phyloP scores from a whole-genome alignment of 192 early-diverging fungal species.

The Phlyctochytrium planicorne region DNA sequence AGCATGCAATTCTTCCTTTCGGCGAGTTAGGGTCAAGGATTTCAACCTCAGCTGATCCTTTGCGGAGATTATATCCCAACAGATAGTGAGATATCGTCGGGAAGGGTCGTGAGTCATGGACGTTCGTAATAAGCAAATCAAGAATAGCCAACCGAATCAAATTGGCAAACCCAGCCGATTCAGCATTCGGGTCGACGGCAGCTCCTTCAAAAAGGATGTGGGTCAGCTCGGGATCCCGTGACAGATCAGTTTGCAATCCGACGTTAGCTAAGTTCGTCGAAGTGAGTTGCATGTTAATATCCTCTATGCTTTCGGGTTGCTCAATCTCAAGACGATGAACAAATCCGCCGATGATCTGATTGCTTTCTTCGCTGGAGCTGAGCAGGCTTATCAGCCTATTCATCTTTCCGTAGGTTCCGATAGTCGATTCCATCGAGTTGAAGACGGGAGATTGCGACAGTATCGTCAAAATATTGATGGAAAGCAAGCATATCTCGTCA shows the following conservation, averaged over 20 bases:
- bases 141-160: constrained; percentile 79
- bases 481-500: constrained; percentile 71
- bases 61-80: constrained; percentile 72
- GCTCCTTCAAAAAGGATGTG: constrained; percentile 18
- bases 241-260: constrained; percentile 19
- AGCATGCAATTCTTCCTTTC: constrained; percentile 36
- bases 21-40: constrained; percentile 39
- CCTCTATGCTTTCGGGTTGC: constrained; percentile 40
- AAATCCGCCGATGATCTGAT: constrained; percentile 75
- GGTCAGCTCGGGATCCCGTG: constrained; percentile 23
- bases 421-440: constrained; percentile 45
- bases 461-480: constrained; percentile 67
- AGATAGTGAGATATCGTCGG: constrained; percentile 88
- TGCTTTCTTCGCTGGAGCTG: constrained; percentile 57
- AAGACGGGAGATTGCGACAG: constrained; percentile 75
- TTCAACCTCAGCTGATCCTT: constrained; percentile 37
- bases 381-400: constrained; percentile 76
- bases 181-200: neutral
- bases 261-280: too few species aligned
- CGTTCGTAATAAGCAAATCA: constrained; percentile 79
- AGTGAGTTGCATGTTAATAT: constrained; percentile 2
- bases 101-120: constrained; percentile 48
- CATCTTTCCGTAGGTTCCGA: constrained; percentile 40
- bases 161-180: constrained; percentile 39
- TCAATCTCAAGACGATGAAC: constrained; percentile 72